Conservation (phyloP, 768 basidiomycete species). For the Galerina marginata region DNA sequence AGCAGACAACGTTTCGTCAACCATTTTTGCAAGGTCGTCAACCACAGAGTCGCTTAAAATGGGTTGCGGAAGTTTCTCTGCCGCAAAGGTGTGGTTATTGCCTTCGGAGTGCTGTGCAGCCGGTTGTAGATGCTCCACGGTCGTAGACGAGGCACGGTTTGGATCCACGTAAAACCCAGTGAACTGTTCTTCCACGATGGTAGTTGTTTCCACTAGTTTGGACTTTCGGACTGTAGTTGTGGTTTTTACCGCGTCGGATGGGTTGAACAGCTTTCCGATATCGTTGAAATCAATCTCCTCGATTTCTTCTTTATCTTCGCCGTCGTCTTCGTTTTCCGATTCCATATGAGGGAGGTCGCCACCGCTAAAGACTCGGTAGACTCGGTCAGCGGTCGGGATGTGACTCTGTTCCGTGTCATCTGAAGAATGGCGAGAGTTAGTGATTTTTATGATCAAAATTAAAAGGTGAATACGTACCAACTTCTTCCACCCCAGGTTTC, state of each 20-base stretch:
- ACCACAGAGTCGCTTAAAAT: conserved; percentile 7
- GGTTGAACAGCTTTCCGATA: conserved; percentile 52
- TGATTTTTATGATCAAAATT: not conserved
- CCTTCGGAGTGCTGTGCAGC: no score
- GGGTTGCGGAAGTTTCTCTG: not conserved
- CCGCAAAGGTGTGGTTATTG: no score
- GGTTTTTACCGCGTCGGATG: conserved; percentile 16
- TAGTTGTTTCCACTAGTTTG: conserved; percentile 13
- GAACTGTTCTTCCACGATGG: conserved; percentile 19
- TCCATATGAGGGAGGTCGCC: conserved; percentile 26
- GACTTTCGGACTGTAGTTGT: conserved; percentile 21
- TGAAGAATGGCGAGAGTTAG: conserved; percentile 23
- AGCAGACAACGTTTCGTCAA: conserved; percentile 26
- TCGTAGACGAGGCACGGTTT: not conserved
- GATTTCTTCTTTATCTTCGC: conserved; percentile 40
- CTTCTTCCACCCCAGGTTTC: conserved; percentile 54
- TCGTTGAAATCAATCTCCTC: conserved; percentile 75
- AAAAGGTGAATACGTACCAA: conserved; percentile 43
- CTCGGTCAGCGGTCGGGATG: conserved; percentile 73
- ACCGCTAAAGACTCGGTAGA: conserved; percentile 66
- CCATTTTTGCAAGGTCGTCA: conserved; percentile 21
- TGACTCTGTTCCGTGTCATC: conserved; percentile 57
- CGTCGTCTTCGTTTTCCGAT: conserved; percentile 36
- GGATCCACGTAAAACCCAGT: conserved; percentile 21
- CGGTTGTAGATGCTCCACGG: no score